Percentiles rank a stretch among this genome's conserved stretches.
Conservation (phyloP, 2,329 filamentous ascomycete genomes). For the Phaeosphaeria sp. region DNA sequence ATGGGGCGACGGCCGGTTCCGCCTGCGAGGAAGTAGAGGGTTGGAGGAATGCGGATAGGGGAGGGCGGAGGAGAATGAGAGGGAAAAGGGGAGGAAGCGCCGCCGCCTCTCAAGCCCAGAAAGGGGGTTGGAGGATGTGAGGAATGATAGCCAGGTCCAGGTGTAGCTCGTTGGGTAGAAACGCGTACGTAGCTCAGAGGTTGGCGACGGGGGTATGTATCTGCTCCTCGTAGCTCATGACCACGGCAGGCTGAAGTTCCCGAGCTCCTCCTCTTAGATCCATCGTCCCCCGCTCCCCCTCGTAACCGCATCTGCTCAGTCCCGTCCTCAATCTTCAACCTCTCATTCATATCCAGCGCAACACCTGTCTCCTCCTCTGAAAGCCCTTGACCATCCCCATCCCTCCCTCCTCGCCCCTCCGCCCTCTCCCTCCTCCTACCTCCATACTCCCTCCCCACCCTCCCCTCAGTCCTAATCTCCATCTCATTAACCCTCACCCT, state of each 20-base stretch:
- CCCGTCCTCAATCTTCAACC: background rate
- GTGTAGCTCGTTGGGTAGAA: background rate
- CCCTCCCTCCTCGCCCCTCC: too few species aligned
- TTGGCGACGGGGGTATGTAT: too few species aligned
- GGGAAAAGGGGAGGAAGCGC: constrained; percentile 6
- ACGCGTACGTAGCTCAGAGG: too few species aligned
- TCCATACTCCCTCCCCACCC: background rate
- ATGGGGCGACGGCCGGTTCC: constrained; percentile 17
- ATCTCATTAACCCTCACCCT: background rate
- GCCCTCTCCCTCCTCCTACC: too few species aligned
- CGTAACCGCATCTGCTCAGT: background rate
- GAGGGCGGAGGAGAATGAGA: too few species aligned
- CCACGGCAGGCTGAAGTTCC: too few species aligned
- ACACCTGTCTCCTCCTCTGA: background rate
- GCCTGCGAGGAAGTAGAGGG: constrained; percentile 35
- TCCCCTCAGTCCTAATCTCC: background rate
- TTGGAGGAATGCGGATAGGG: constrained; percentile 18
- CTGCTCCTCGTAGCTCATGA: too few species aligned
- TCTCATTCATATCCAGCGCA: background rate
- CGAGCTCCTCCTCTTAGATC: too few species aligned
- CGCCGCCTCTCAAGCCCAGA: constrained; percentile 27
- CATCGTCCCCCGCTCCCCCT: background rate
- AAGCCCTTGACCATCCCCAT: too few species aligned
- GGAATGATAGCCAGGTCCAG: background rate
- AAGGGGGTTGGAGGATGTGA: background rate